Percentiles rank a stretch among this genome's conserved stretches.
These are phyloP conservation scores for Camelina hispida DNA, from an alignment of 345 rosid genomes.

Conservation along the genomic window DNA sequence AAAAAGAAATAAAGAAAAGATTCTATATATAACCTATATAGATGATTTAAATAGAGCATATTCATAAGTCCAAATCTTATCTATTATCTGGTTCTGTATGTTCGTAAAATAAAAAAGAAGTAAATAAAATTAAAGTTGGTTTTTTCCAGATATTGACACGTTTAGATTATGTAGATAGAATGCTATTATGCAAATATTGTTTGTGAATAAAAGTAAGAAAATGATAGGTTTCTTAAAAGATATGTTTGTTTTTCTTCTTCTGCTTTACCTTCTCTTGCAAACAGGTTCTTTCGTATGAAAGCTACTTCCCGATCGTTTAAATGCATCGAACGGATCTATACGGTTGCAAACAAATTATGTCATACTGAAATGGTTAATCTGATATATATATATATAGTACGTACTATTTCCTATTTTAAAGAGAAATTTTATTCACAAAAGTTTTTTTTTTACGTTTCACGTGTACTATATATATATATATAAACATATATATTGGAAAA, in stretches of 20 bases:
- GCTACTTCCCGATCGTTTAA: constrained; percentile 41
- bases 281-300: constrained; percentile 39
- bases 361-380: constrained; percentile 28
- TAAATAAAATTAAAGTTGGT: neutral
- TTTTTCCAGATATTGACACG: constrained; percentile 36
- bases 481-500: too few relatives aligned
- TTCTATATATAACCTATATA: constrained; percentile 32
- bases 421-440: neutral
- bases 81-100: constrained; percentile 29
- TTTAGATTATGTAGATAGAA: constrained; percentile 30
- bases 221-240: constrained; percentile 31
- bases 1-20: constrained; percentile 30
- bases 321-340: constrained; percentile 20
- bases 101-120: constrained; percentile 8
- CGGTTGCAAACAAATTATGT: constrained; percentile 29
- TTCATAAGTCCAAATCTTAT: constrained; percentile 28
- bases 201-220: constrained; percentile 30
- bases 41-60: constrained; percentile 42
- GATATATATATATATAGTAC: constrained; percentile 12
- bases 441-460: constrained; percentile 4
- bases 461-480: neutral
- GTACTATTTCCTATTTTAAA: neutral
- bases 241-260: constrained; percentile 4
- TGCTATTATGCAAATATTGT: constrained; percentile 12
- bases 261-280: constrained; percentile 34